A percentile compares a stretch with the other conserved stretches of the same genome.
Evolutionary conservation across 2,329 filamentous ascomycete genomes (phyloP).

Genomic region (Cytospora mali): DNA sequence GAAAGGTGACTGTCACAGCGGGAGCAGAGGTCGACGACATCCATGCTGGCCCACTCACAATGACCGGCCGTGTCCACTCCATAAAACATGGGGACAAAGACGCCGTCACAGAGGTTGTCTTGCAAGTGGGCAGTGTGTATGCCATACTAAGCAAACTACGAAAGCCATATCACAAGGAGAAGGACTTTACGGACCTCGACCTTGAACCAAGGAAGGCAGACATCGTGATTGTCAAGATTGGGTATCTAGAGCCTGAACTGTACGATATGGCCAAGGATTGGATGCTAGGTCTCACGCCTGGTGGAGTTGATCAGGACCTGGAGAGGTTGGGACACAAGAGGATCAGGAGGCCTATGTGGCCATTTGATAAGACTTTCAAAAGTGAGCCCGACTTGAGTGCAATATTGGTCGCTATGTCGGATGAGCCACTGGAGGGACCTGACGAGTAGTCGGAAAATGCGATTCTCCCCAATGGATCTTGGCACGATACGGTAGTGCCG

Average conservation of each 20-base stretch:
- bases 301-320: slow-evolving; percentile 57
- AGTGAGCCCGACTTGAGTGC: slow-evolving; percentile 32
- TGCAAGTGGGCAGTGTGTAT: slow-evolving; percentile 53
- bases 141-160: slow-evolving; percentile 55
- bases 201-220: slow-evolving; percentile 49
- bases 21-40: slow-evolving; percentile 52
- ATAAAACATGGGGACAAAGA: slow-evolving; percentile 54
- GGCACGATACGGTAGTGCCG: no score
- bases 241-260: slow-evolving; percentile 57
- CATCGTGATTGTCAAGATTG: slow-evolving; percentile 59
- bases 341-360: slow-evolving; percentile 51
- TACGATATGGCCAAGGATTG: slow-evolving; percentile 57
- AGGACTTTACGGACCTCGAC: slow-evolving; percentile 52
- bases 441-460: slow-evolving; percentile 20
- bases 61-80: slow-evolving; percentile 53
- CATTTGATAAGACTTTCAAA: slow-evolving; percentile 31
- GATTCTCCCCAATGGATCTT: not conserved
- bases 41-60: slow-evolving; percentile 51
- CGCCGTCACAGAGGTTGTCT: slow-evolving; percentile 50
- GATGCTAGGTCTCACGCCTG: slow-evolving; percentile 57
- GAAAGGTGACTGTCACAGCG: slow-evolving; percentile 52
- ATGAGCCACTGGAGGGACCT: slow-evolving; percentile 25
- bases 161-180: slow-evolving; percentile 57
- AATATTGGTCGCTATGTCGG: slow-evolving; percentile 31
- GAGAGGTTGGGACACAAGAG: slow-evolving; percentile 49